Conservation (phyloP, 176 grass and related monocot species). For the Poa pratensis region DNA sequence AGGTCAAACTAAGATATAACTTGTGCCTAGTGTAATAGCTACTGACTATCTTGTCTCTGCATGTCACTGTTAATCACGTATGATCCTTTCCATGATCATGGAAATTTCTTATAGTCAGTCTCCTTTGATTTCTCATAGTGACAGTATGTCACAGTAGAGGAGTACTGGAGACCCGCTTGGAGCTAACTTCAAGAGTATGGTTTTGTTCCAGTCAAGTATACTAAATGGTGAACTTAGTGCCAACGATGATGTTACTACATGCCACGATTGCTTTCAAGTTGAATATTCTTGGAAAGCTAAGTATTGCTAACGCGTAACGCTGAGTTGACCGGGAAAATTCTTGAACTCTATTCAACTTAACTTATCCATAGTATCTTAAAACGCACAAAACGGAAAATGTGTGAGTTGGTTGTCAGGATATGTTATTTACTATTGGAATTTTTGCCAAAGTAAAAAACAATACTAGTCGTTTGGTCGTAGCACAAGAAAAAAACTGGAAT, state of each 20-base stretch:
- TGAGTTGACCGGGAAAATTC: background rate
- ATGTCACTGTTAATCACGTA: background rate
- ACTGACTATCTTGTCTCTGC: background rate
- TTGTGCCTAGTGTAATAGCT: background rate
- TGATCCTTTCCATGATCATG: background rate
- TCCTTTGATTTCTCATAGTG: background rate
- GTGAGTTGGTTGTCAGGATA: background rate
- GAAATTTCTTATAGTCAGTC: background rate
- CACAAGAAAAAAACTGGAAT: background rate
- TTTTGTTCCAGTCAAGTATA: background rate
- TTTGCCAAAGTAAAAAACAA: background rate
- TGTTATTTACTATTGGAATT: background rate
- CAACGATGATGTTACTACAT: background rate
- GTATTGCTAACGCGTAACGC: background rate
- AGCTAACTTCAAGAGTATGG: background rate
- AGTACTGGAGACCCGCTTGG: background rate
- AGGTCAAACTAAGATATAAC: background rate
- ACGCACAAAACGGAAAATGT: background rate
- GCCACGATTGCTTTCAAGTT: background rate
- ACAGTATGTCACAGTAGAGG: background rate
- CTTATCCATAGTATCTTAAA: background rate
- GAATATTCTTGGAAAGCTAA: background rate
- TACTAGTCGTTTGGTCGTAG: background rate
- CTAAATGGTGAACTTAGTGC: background rate
- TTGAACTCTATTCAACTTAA: background rate